Base-by-base conservation (phyloP, 768 basidiomycete genomes). In the Hydnomerulius pinastri region DNA sequence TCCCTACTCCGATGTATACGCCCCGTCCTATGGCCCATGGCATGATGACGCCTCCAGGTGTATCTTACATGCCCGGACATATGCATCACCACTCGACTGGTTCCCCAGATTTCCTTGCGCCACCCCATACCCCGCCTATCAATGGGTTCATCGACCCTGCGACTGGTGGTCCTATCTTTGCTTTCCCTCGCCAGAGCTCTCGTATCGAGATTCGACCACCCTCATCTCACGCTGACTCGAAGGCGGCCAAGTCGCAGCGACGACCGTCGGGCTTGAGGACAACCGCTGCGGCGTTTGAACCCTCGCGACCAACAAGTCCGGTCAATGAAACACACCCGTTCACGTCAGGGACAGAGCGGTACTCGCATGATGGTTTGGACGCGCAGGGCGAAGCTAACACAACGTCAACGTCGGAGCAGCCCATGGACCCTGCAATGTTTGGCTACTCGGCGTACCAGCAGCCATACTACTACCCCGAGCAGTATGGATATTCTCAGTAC, bases 131-230 rank as follows among this genome's bases (percentile, higher is more conserved):
- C 24, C 85, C 83, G 40, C 81, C 83, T 4, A 61, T 81, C 58
- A 81, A 78, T 53, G 79, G 81, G 28, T 86, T 83, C 63, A 70
- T 86, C 46, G 85, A 89, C 63, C 83, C 85, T 6, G 54, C 77
- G 8, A 84, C 83, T 28, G 86, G 85, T 20, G 73, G 76, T 12
- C 80, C 87, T n/a, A 79, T 90, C 20, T 90, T 91, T 64, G 76
- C 85, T 4, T 82, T 86, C 61, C 85, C 88, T 28, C 80, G 87
- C 17, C 82, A 87, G 64, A 80, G 78, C 50, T 79, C 82, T 18
- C 85, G 87, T 41, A 69, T 91, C 48, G 83, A 88, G 68, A 91
- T 91, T 43, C 85, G 88, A 51, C 80, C 86, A 11, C 88, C 81
- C 2, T 45, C 62, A n/a, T 43, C 62, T 1, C 64, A 62, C 27